Percentiles rank a stretch among this genome's conserved stretches.
Conservation (phyloP, 345 rosid genomes). For the Luvunga scandens region DNA sequence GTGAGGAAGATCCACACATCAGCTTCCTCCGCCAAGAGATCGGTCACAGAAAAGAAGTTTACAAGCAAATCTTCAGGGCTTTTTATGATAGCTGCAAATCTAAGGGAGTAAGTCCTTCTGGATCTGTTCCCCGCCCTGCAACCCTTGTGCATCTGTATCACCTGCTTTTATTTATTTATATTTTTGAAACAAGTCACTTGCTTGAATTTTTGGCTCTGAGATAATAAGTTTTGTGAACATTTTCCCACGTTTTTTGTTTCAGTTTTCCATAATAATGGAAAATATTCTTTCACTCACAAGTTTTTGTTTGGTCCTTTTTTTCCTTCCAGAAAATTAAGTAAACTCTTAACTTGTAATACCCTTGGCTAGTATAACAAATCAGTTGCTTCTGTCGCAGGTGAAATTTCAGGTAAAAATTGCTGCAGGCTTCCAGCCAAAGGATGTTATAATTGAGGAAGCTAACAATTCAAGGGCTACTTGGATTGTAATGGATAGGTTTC, state of each 20-base stretch:
- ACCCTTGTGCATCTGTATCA: background rate
- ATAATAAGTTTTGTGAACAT: too few species aligned
- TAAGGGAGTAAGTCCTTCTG: conserved; percentile 28
- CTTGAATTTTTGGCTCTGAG: too few species aligned
- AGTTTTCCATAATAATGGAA: background rate
- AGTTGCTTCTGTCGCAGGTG: conserved; percentile 24
- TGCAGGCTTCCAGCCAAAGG: conserved; percentile 30
- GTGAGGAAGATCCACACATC: conserved; percentile 11
- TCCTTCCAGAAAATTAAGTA: background rate
- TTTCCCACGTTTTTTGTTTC: background rate
- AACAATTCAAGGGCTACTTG: conserved; percentile 32
- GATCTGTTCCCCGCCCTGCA: background rate
- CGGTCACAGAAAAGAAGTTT: conserved; percentile 23
- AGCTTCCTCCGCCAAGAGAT: conserved; percentile 27
- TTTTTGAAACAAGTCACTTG: too few species aligned
- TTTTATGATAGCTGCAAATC: conserved; percentile 31
- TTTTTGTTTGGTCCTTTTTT: too few species aligned
- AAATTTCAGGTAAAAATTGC: conserved; percentile 39
- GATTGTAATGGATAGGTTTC: conserved; percentile 38
- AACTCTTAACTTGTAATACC: background rate
- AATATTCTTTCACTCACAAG: too few species aligned
- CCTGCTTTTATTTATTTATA: too few species aligned
- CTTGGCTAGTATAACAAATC: background rate
- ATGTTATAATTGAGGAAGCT: conserved; percentile 33
- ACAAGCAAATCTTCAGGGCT: conserved; percentile 23